phyloP scores from a whole-genome alignment of 2,329 filamentous ascomycete species.

The Exophiala aquamarina region DNA sequence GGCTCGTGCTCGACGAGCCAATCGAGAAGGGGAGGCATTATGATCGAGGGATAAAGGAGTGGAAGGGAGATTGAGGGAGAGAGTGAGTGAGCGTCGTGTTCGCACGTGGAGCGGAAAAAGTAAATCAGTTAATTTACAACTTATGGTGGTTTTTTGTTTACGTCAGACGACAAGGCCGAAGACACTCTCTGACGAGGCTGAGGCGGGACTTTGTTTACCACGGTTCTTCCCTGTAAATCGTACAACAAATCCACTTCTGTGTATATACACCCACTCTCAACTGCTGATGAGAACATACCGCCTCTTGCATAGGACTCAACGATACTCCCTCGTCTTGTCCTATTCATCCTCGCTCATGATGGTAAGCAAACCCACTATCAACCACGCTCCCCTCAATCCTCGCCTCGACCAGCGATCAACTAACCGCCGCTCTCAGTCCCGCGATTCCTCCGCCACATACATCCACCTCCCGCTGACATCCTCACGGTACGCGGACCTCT shows the following conservation, averaged over 20 bases:
- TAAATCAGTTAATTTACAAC: no score
- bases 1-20: conserved; percentile 29
- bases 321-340: neutral
- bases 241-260: no score
- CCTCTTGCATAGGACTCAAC: neutral
- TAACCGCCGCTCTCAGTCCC: conserved; percentile 38
- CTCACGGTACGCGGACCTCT: conserved; percentile 48
- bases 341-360: no score
- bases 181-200: no score
- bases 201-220: no score
- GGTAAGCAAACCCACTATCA: neutral
- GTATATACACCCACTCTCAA: neutral
- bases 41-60: no score
- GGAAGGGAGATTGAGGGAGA: no score
- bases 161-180: conserved; percentile 7
- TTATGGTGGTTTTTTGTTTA: conserved; percentile 8
- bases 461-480: conserved; percentile 50
- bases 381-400: no score
- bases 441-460: conserved; percentile 50
- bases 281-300: neutral
- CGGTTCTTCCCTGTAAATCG: no score
- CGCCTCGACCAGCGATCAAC: neutral
- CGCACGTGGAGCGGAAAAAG: no score
- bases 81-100: no score
- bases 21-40: conserved; percentile 18